Base-by-base conservation (phyloP, 176 grass and related monocot species). In the Saccharum officinarum region DNA sequence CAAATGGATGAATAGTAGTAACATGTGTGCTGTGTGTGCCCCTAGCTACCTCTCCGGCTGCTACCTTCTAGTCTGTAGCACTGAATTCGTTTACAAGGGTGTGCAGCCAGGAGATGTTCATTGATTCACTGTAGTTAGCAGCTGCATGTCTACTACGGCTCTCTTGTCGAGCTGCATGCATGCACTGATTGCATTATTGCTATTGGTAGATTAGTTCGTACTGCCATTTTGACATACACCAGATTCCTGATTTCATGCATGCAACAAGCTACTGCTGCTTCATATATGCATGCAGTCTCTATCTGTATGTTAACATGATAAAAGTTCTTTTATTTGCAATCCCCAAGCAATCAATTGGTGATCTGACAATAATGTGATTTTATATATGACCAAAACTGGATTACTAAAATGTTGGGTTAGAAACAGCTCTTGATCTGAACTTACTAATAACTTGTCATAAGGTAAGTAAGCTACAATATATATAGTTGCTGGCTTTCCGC, bases 231-330 rank as follows among this genome's bases (percentile, higher is more conserved):
- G 23, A 63, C 25, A 57, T 82, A 49, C 14, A 30, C 13, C 33
- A 41, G 34, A 49, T 55, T 73, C 55, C 59, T 73, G 17, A 90
- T 87, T 90, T 87, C 47, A 87, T 87, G 84, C 84, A 37, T 61
- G 22, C 59, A 59, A 5, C 10, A 73, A 73, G 67, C 66, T 65
- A 73, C 37, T 28, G 15, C 33, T 71, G 16, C 8, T 73, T 30
- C 9, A 4, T 60, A 60, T 57, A 0, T 60, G 55, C 55, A 11
- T 80, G 10, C 47, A 42, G 37, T 30, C 13, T 57, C 2, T 44
- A 26, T 34, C 1, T 69, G 1, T 49, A 4, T 77, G 13, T 71
- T 65, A n/a, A 44, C 45, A 75, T 49, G 71, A 7, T 39, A 13
- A 16, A 10, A 17, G 11, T 18, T 45, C 10, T 39, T 66, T n/a